Evolutionary conservation across 345 rosid genomes (phyloP), one percentile per base, ranked within the genome.

Genomic region (Viola odorata): DNA sequence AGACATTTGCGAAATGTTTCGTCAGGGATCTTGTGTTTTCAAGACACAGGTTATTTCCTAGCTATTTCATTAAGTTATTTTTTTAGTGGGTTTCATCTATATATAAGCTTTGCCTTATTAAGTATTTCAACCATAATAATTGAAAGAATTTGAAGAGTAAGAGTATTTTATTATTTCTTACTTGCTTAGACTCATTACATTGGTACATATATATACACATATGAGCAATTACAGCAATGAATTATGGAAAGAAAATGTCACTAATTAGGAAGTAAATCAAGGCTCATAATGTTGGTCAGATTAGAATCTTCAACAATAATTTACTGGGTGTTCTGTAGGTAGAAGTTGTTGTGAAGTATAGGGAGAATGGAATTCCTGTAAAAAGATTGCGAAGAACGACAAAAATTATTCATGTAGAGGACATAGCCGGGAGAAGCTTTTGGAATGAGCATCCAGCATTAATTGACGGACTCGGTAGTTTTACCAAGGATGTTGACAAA

Each of bases 1-100:
- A 23, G 32, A 71, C 12, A 74, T 80, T 62, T 88, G 81, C 69
- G 80, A 72, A 57, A 70, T 89, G 73, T 85, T 85, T 70, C 97
- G 97, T 63, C 96, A 84, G 73, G 98, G 98, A 62, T 85, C 97
- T 14, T 84, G 94, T 69, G 61, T 82, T 65, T 75, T 82, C 75
- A 87, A 70, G 84, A 79, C 58, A 7, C 70, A 92, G 98, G 98
- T 92, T 50, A 49, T 16, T 55, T 57, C 36, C 13, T 14, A 45
- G 8, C 14, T 54, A 49, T 14, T 49, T 49, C 13, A 49, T 49
- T 1, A 49, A 49, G 15, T 49, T 49, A 4, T 6, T 8, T 49
- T 49, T 17, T 13, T 17, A 12, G 52, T 49, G 13, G 32, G 32
- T 23, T 23, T 23, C 32, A 23, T 23, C 32, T 23, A 23, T 23